Evolutionary conservation across 768 basidiomycete genomes (phyloP).

Genomic region (Tricholoma furcatifolium): DNA sequence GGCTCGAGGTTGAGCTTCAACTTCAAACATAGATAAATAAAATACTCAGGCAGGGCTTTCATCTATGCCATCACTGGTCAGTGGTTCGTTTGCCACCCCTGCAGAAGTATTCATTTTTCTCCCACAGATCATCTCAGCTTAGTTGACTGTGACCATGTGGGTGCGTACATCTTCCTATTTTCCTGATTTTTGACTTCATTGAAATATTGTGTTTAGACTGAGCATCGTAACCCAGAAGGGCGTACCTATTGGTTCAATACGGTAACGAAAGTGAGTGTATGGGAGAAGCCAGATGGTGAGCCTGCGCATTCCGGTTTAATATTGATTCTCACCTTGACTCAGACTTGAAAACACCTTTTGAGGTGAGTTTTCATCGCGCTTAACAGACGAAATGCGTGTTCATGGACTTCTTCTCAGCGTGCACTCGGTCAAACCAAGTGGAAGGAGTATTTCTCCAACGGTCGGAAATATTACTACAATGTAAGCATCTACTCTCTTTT

Average conservation of each 20-base stretch:
- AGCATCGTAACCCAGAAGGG: slow-evolving; percentile 94
- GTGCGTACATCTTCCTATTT: slow-evolving; percentile 20
- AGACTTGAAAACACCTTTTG: slow-evolving; percentile 92
- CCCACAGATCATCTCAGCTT: slow-evolving; percentile 10
- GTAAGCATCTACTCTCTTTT: slow-evolving; percentile 35
- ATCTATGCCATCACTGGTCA: slow-evolving; percentile 7
- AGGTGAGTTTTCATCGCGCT: slow-evolving; percentile 46
- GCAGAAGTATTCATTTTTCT: background rate
- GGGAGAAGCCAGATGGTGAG: slow-evolving; percentile 95
- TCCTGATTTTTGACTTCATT: background rate
- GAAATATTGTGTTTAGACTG: slow-evolving; percentile 53
- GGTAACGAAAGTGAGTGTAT: slow-evolving; percentile 84
- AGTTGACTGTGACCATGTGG: slow-evolving; percentile 31
- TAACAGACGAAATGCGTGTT: slow-evolving; percentile 9
- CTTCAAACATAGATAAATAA: slow-evolving; percentile 14
- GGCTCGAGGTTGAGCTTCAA: slow-evolving; percentile 7
- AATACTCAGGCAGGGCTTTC: background rate
- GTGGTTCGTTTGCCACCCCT: background rate
- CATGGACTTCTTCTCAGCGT: slow-evolving; percentile 45
- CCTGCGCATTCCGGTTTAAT: slow-evolving; percentile 20
- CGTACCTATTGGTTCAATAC: slow-evolving; percentile 98
- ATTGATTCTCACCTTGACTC: slow-evolving; percentile 5
- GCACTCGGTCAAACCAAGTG: slow-evolving; percentile 89
- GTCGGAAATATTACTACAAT: slow-evolving; percentile 89
- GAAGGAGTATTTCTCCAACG: slow-evolving; percentile 96